These are phyloP conservation scores for Ailanthus altissimus DNA, from an alignment of 345 rosid species.

Conservation along the genomic window DNA sequence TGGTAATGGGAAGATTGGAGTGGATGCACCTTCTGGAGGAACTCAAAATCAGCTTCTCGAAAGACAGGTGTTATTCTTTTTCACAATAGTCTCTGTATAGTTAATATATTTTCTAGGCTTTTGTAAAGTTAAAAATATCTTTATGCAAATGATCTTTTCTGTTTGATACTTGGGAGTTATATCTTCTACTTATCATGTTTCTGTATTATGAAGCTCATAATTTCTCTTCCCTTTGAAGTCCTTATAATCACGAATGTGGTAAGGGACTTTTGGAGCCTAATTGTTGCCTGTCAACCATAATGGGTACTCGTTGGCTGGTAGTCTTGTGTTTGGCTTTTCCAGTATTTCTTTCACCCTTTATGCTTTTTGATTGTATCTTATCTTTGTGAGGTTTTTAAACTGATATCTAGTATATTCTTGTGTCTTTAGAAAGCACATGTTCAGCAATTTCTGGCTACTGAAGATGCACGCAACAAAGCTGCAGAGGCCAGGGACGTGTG, in stretches of 20 bases:
- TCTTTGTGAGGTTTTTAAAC: slow-evolving; percentile 6
- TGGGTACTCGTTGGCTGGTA: not conserved
- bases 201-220: not conserved
- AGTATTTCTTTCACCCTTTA: not conserved
- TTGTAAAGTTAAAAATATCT: not conserved
- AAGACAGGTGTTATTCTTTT: slow-evolving; percentile 67
- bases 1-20: slow-evolving; percentile 70
- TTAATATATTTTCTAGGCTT: slow-evolving; percentile 4
- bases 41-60: slow-evolving; percentile 89
- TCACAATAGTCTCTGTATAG: slow-evolving; percentile 13
- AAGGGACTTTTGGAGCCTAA: slow-evolving; percentile 9
- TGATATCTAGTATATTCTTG: slow-evolving; percentile 22
- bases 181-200: not conserved
- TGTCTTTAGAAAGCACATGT: slow-evolving; percentile 83
- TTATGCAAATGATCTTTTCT: not conserved
- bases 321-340: slow-evolving; percentile 3
- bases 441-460: slow-evolving; percentile 93
- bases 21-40: slow-evolving; percentile 70
- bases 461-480: slow-evolving; percentile 89
- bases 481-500: slow-evolving; percentile 78
- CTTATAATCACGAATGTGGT: slow-evolving; percentile 7
- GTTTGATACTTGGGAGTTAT: not conserved
- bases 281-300: not conserved
- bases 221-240: not conserved
- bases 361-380: not conserved